Evolutionary conservation across 2,329 filamentous ascomycete species (phyloP), one percentile per base, ranked within the genome.

Genomic region (Botryotinia narcissicola): DNA sequence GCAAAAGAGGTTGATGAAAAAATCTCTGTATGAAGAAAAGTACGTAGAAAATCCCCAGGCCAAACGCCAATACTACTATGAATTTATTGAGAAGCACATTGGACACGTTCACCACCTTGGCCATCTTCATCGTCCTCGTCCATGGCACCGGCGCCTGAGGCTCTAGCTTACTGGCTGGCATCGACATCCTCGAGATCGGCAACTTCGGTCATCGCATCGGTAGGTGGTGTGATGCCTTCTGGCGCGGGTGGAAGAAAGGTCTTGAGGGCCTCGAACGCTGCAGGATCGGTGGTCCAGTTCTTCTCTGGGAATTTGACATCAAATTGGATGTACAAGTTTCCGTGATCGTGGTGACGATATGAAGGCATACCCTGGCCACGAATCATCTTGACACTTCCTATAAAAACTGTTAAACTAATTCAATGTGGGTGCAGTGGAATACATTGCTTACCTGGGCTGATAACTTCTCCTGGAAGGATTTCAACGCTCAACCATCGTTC

Each of bases 281-380:
- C 87, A 25, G 90, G 85, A 70, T 92, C 86, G 54, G 88, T 82
- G 54, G 89, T 88, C 88, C 89, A 92, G 81, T 89, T 86, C 85
- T 91, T 92, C 81, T 93, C 91, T 67, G 96, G 96, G 88, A 99
- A 98, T 85, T 97, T 97, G 84, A 99, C 94, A 80, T 93, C 91
- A 86, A 99, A 99, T 82, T 97, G 94, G 81, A 99, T 94, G 86
- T 96, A 99, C 79, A 99, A 87, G 85, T 99, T 98, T 80, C 96
- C 96, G 81, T 89, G 91, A 84, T 98, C 93, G 87, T 99, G 96
- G 84, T 98, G 96, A 79, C 96, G 91, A 84, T 90, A 92, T 6
- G 96, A 97, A 60, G 96, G 96, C 96, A 99, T 99, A 83, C 96
- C 96, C 85, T 99, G 96, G 77, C 94, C 95, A 77, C 93, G 93